Percentiles rank a stretch among this genome's conserved stretches.
Evolutionary conservation across 2,329 filamentous ascomycete genomes (phyloP).

Genomic region (Colletotrichum sp.): DNA sequence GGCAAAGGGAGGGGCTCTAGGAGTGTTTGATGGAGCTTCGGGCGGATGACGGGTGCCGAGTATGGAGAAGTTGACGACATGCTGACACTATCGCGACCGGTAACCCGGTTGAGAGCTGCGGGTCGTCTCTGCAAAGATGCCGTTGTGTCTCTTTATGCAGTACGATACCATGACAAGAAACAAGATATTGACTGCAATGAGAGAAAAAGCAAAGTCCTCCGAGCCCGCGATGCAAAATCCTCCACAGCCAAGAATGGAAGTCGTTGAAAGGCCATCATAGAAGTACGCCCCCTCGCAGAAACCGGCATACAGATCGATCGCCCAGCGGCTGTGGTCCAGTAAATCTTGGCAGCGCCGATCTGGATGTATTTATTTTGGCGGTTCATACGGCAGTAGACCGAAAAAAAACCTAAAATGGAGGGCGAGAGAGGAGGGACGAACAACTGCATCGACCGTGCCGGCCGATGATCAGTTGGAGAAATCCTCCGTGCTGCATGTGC

Average conservation of each 20-base stretch:
- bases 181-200: not conserved
- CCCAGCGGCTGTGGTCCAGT: not conserved
- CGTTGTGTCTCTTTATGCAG: not conserved
- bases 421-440: not conserved
- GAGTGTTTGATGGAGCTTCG: not conserved
- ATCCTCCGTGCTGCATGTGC: not conserved
- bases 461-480: conserved; percentile 13
- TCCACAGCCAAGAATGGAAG: not conserved
- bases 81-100: not conserved
- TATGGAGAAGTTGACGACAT: not conserved
- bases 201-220: not conserved
- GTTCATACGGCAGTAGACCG: not conserved
- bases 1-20: not conserved
- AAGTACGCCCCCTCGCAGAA: not conserved
- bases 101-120: not conserved
- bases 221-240: not conserved
- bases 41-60: not conserved
- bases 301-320: not conserved
- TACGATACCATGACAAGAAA: fast-evolving
- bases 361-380: not conserved
- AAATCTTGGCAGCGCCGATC: not conserved
- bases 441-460: too few species aligned
- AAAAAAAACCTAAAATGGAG: not conserved
- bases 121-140: not conserved
- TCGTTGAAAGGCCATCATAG: not conserved